phyloP scores from a whole-genome alignment of 768 basidiomycete species.

The Boletus barrowsii region DNA sequence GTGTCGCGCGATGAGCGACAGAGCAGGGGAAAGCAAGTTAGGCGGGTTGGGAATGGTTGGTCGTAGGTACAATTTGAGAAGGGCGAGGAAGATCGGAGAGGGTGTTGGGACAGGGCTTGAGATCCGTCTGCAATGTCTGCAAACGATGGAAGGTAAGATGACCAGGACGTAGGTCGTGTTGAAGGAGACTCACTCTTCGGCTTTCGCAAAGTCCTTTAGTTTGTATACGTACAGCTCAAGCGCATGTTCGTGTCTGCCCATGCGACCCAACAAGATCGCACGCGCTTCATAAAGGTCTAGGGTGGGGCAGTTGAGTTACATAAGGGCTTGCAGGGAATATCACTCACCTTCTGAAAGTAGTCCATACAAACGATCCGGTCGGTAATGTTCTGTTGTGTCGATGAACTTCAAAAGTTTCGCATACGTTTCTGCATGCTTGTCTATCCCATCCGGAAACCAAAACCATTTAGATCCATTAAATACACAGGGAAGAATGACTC shows the following conservation, averaged over 20 bases:
- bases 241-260: slow-evolving; percentile 90
- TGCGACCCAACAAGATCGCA: slow-evolving; percentile 84
- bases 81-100: slow-evolving; percentile 70
- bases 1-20: slow-evolving; percentile 85
- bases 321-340: not conserved
- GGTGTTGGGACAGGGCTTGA: slow-evolving; percentile 60
- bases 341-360: slow-evolving; percentile 75
- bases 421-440: slow-evolving; percentile 49
- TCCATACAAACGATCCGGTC: slow-evolving; percentile 76
- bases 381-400: slow-evolving; percentile 63
- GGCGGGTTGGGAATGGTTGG: slow-evolving; percentile 52
- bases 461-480: not conserved
- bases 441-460: slow-evolving; percentile 30
- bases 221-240: slow-evolving; percentile 94
- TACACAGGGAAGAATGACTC: slow-evolving; percentile 15
- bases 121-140: slow-evolving; percentile 86
- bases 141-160: not conserved
- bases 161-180: no score
- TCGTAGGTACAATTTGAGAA: slow-evolving; percentile 85
- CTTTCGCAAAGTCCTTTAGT: slow-evolving; percentile 77
- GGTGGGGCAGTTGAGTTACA: not conserved
- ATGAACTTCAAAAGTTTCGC: slow-evolving; percentile 77
- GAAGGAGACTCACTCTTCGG: slow-evolving; percentile 71
- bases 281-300: slow-evolving; percentile 87
- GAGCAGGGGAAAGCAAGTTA: slow-evolving; percentile 73